Base-by-base conservation (phyloP, 108 stramenopile species). In the Cyclotella kingstonii region DNA sequence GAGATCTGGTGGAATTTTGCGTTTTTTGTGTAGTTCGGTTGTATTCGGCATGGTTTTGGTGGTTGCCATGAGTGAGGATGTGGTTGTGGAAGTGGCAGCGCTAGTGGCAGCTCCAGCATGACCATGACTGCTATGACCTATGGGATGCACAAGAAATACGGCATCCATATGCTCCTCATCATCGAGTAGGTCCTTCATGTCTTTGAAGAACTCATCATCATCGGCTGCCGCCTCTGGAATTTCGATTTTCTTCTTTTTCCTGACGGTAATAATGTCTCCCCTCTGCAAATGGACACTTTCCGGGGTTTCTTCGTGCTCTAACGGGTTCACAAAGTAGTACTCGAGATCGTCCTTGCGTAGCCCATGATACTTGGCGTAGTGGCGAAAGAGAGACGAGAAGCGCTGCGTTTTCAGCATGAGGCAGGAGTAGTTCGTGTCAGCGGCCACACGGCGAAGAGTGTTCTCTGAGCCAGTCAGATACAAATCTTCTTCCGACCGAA, bases 341-440 rank as follows among this genome's bases (percentile, higher is more conserved):
- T 95, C 96, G 17, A 98, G 63, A 64, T 95, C 95, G 43, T 98
- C 98, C 75, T 98, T 98, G 27, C 94, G 66, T 44, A 98, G 60
- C 10, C 98, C 98, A 67, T 98, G 95, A 74, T 98, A 97, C 68
- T 98, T 98, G 51, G 96, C 98, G 68, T 98, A 98, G 75, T 98
- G 98, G 25, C 96, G 95, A 60, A 98, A 97, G 4, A 97, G 82
- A 28, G 85, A 89, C 10, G 93, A 90, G 70, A 97, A 98, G 2
- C 91, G 84, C 76, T 97, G 98, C 27, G 90, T 93, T 70, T 97
- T 96, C 30, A 97, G 85, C 98, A 97, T 97, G 63, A 96, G 83
- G 67, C 98, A 98, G 25, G 88, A 90, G 59, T 95, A 95, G 60
- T 95, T 95, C 18, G 90, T 95, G 69, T 95, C 90, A 36, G 94